Evolutionary conservation across 2,329 filamentous ascomycete genomes (phyloP), one percentile per base, ranked within the genome.

Genomic region (Graphilbum sp.): DNA sequence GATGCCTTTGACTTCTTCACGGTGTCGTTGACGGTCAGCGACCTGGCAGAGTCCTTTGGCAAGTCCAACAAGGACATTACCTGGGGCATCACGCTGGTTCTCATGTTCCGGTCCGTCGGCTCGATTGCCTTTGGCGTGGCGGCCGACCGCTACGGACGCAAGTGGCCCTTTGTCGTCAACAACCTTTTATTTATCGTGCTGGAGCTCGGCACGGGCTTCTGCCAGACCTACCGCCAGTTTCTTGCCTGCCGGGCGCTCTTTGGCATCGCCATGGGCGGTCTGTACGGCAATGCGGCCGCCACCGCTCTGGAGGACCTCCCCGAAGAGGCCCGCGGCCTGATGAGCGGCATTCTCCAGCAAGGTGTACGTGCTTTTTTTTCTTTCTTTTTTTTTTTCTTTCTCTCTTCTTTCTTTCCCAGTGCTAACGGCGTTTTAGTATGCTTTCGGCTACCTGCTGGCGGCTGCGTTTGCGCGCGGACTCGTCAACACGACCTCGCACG

Each of bases 1-100:
- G 83, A 88, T 54, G 81, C 82, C 4, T 88, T 87, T 53, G 82
- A 86, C 56, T 88, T 87, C 53, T 80, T 86, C 56, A 79, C 82
- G 20, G 65, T 88, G 9, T 81, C 76, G 5, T 82, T 88, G 45
- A 81, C 86, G 54, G 82, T 80, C 4, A 68, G 69, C 47, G 84
- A 85, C 58, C 62, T 87, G 19, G 68, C 65, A 35, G 48, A 60
- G 31, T 64, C 66, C 51, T 71, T 67, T 39, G 50, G 49, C 42
- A 58, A 56, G 16, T 62, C 61, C 36, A 72, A 71, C 43, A 82
- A 80, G 1, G 65, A 78, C 38, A 78, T 88, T 47, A 74, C 75
- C 3, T 80, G 78, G 8, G 79, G 78, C 43, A 85, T 86, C 46
- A 85, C 75, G 19, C 60, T 88, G 25, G 85, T 81, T 0, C 63